Evolutionary conservation across 345 rosid species (phyloP).

Genomic region (Linum trigynum): DNA sequence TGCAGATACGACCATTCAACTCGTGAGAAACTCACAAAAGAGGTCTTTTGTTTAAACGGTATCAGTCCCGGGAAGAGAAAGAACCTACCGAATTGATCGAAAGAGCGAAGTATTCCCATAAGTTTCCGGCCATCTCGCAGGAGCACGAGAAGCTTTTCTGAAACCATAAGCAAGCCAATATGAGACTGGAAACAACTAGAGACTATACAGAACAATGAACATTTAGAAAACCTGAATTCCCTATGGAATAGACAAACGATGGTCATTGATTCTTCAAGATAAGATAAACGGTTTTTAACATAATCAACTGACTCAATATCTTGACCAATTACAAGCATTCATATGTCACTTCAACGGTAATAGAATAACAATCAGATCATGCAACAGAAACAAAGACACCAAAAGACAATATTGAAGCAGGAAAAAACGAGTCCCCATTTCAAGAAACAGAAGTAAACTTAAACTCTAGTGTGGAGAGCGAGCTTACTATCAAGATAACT

Average conservation of each 20-base stretch:
- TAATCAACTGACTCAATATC: too few species aligned
- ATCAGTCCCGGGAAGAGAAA: not conserved
- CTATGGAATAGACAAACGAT: too few species aligned
- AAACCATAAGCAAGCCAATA: constrained; percentile 10
- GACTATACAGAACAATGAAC: not conserved
- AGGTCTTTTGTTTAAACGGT: not conserved
- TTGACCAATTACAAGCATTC: too few species aligned
- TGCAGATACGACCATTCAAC: constrained; percentile 17
- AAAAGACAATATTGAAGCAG: not conserved
- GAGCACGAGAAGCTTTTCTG: constrained; percentile 86
- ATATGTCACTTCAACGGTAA: too few species aligned
- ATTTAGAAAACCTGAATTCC: not conserved
- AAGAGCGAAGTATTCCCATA: constrained; percentile 84
- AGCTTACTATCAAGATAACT: constrained; percentile 77
- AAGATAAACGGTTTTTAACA: too few species aligned
- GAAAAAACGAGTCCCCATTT: not conserved
- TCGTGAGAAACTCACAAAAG: constrained; percentile 2
- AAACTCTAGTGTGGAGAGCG: constrained; percentile 1
- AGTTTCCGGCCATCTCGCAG: constrained; percentile 93
- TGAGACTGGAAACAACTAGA: constrained; percentile 2
- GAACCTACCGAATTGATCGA: constrained; percentile 82
- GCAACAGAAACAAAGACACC: not conserved
- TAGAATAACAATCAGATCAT: too few species aligned
- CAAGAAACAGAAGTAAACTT: not conserved
- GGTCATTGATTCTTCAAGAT: too few species aligned